These are phyloP conservation scores for Lyophyllum shimeji DNA, from an alignment of 768 basidiomycete genomes.

Conservation along the genomic window DNA sequence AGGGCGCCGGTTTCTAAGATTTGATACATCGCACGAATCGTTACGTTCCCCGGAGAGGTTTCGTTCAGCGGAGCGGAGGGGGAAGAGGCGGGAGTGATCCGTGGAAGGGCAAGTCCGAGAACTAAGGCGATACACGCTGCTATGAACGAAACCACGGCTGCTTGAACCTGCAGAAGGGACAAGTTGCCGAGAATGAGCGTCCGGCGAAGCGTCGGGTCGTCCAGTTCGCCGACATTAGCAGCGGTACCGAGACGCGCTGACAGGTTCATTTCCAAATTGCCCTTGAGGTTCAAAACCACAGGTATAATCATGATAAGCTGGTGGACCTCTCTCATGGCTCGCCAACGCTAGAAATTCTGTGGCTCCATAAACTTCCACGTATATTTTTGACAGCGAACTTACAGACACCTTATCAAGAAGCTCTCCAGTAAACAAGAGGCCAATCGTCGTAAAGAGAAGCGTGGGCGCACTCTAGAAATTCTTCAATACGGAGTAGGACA, in stretches of 20 bases:
- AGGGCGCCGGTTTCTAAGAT: conserved; percentile 5
- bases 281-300: conserved; percentile 92
- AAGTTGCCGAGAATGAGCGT: conserved; percentile 80
- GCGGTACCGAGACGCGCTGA: conserved; percentile 94
- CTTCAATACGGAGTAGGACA: not conserved
- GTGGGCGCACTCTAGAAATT: conserved; percentile 76
- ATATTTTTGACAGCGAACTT: conserved; percentile 20
- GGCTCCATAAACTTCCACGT: not conserved
- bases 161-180: conserved; percentile 89
- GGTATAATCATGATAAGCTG: conserved; percentile 97
- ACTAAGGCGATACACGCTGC: conserved; percentile 78
- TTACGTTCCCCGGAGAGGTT: not conserved
- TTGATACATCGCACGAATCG: conserved; percentile 1
- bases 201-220: conserved; percentile 61
- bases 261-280: conserved; percentile 99
- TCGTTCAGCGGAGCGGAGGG: not conserved
- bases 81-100: conserved; percentile 20
- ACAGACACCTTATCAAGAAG: conserved; percentile 87
- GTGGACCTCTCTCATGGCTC: conserved; percentile 85
- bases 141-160: conserved; percentile 83
- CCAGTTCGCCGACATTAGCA: conserved; percentile 91
- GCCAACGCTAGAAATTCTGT: conserved; percentile 62
- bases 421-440: conserved; percentile 88
- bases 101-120: conserved; percentile 63
- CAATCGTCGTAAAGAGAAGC: conserved; percentile 78